These are phyloP conservation scores for Penicillium vulpinum DNA, from an alignment of 2,329 filamentous ascomycete species.

Conservation along the genomic window DNA sequence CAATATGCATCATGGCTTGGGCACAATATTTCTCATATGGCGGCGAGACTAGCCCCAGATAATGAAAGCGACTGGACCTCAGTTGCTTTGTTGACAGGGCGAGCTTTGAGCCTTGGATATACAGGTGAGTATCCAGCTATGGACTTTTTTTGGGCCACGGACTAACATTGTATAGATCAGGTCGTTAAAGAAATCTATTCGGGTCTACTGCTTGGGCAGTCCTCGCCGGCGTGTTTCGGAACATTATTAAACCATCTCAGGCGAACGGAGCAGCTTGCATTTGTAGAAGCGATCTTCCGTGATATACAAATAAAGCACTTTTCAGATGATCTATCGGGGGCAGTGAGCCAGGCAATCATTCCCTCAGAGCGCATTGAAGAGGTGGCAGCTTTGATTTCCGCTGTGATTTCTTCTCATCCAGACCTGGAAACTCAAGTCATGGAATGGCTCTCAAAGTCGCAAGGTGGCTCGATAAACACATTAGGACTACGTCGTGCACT, in stretches of 20 bases:
- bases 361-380: constrained; percentile 52
- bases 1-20: constrained; percentile 73
- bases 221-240: constrained; percentile 33
- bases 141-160: background rate
- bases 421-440: constrained; percentile 57
- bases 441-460: constrained; percentile 65
- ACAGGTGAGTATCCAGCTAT: constrained; percentile 52
- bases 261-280: constrained; percentile 49
- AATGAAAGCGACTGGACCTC: constrained; percentile 35
- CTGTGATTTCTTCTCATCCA: constrained; percentile 51
- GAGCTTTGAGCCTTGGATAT: constrained; percentile 71
- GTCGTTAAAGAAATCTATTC: constrained; percentile 43
- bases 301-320: constrained; percentile 46
- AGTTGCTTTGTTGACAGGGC: constrained; percentile 52
- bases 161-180: constrained; percentile 36
- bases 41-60: constrained; percentile 42
- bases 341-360: constrained; percentile 7
- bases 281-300: constrained; percentile 49
- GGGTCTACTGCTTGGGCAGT: constrained; percentile 34
- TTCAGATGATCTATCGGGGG: constrained; percentile 18
- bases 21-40: constrained; percentile 56
- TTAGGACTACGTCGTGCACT: constrained; percentile 68
- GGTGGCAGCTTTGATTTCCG: constrained; percentile 58
- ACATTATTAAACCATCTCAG: constrained; percentile 47
- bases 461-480: constrained; percentile 65